Percentiles rank a stretch among this genome's conserved stretches.
Conservation (phyloP, 2,329 filamentous ascomycete genomes). For the Aspergillus vadensis region DNA sequence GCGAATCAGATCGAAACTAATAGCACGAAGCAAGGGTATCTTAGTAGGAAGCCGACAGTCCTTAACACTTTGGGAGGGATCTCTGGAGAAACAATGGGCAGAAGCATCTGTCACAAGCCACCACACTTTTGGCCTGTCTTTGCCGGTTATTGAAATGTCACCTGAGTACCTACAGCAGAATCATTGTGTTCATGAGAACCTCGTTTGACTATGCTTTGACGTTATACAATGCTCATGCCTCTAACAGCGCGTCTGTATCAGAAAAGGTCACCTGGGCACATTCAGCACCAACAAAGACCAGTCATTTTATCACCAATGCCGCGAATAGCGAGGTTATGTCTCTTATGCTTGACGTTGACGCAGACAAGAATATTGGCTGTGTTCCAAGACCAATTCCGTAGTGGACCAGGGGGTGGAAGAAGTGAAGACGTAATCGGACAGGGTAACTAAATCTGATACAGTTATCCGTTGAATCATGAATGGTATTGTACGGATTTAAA, state of each 20-base stretch:
- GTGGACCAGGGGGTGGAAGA: too few species aligned
- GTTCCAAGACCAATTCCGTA: too few species aligned
- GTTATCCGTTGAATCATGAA: too few species aligned
- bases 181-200: neutral
- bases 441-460: too few species aligned
- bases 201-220: neutral
- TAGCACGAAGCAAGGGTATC: neutral
- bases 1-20: too few species aligned
- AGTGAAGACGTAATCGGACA: too few species aligned
- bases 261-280: neutral
- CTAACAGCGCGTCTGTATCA: neutral
- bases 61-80: slow-evolving; percentile 20
- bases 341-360: too few species aligned
- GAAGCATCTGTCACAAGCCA: slow-evolving; percentile 1
- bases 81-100: slow-evolving; percentile 25
- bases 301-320: neutral
- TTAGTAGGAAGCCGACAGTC: too few species aligned
- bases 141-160: neutral
- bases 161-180: neutral
- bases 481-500: too few species aligned
- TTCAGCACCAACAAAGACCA: neutral
- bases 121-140: neutral
- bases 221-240: neutral
- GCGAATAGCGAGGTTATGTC: too few species aligned
- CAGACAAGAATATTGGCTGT: too few species aligned